A percentile compares a stretch with the other conserved stretches of the same genome.
phyloP scores from a whole-genome alignment of 2,329 filamentous ascomycete genomes.

The Aspergillus calidoustus region DNA sequence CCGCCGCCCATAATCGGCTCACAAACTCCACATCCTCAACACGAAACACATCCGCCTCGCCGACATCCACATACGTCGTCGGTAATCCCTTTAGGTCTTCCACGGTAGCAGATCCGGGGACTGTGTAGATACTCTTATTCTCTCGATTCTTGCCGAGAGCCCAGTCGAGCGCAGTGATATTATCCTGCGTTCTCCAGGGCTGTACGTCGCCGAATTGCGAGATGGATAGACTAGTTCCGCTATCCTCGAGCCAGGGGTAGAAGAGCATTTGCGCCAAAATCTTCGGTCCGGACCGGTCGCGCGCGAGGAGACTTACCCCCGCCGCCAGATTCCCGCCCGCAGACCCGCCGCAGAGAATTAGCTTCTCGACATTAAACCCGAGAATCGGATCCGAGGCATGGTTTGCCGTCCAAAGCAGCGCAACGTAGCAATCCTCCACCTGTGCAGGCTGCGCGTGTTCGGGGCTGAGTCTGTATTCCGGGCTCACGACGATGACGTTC shows the following conservation, averaged over 20 bases:
- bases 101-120: slow-evolving; percentile 8
- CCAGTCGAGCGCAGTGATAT: neutral
- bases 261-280: slow-evolving; percentile 25
- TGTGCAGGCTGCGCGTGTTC: slow-evolving; percentile 67
- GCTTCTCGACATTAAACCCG: slow-evolving; percentile 59
- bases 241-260: slow-evolving; percentile 26
- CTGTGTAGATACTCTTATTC: slow-evolving; percentile 13
- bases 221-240: slow-evolving; percentile 10
- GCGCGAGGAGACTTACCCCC: slow-evolving; percentile 23
- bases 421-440: slow-evolving; percentile 69
- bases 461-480: slow-evolving; percentile 71
- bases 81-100: slow-evolving; percentile 9
- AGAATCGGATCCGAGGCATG: slow-evolving; percentile 57
- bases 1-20: slow-evolving; percentile 10
- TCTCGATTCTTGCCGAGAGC: slow-evolving; percentile 29
- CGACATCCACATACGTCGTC: slow-evolving; percentile 19
- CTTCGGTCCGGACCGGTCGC: slow-evolving; percentile 22
- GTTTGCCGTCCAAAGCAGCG: slow-evolving; percentile 63
- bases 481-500: slow-evolving; percentile 64
- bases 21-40: slow-evolving; percentile 21
- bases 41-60: slow-evolving; percentile 20
- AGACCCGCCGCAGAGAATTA: slow-evolving; percentile 68
- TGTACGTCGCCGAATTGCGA: slow-evolving; percentile 18
- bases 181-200: slow-evolving; percentile 6
- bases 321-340: slow-evolving; percentile 58